Percentiles rank a stretch among this genome's conserved stretches.
Evolutionary conservation across 1,284 basidiomycete genomes (phyloP).

Genomic region (Apiotrichum veenhuisii): DNA sequence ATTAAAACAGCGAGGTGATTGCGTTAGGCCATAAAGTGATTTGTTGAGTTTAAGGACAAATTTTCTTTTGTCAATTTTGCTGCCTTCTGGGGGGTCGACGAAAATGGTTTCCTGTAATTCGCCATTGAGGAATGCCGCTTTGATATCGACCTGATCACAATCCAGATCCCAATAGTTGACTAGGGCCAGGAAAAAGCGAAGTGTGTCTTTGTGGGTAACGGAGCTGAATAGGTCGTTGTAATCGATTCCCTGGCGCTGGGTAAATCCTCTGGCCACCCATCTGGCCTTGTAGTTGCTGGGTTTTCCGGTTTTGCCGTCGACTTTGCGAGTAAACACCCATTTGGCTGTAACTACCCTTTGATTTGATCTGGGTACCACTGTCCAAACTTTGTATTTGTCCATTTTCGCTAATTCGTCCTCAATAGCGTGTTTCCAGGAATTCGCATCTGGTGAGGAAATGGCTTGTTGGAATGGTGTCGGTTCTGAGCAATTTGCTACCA

Average conservation of each 20-base stretch:
- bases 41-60: constrained; percentile 18
- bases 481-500: no score
- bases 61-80: constrained; percentile 3
- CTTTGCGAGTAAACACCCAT: constrained; percentile 19
- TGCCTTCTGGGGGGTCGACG: constrained; percentile 22
- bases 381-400: constrained; percentile 23
- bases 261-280: constrained; percentile 18
- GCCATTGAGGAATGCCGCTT: constrained; percentile 14
- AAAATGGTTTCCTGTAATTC: constrained; percentile 18
- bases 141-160: constrained; percentile 31
- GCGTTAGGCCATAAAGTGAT: constrained; percentile 31
- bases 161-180: constrained; percentile 25
- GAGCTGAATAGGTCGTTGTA: constrained; percentile 21
- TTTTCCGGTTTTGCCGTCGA: constrained; percentile 15
- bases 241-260: constrained; percentile 18
- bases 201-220: constrained; percentile 26
- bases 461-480: not conserved
- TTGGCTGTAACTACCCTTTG: constrained; percentile 1
- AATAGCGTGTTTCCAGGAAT: constrained; percentile 18
- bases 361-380: not conserved
- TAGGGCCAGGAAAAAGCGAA: constrained; percentile 22
- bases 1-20: constrained; percentile 29
- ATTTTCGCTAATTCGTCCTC: constrained; percentile 21
- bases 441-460: not conserved
- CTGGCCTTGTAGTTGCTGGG: constrained; percentile 15